Conservation (phyloP, 306 rosid genomes). For the Mucuna pruriens region DNA sequence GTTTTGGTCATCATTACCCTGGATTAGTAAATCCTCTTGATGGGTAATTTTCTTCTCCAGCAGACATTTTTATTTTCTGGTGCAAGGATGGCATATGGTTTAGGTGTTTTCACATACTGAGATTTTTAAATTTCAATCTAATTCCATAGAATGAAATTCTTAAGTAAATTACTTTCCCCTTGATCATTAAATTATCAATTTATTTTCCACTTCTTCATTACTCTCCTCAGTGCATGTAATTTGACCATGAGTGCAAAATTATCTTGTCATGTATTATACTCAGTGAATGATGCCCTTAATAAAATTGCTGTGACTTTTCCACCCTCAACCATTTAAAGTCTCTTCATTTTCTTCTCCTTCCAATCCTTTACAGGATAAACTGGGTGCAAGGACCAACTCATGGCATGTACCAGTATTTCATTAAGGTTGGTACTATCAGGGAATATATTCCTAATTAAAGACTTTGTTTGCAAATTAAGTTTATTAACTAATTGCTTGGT, state of each 20-base stretch:
- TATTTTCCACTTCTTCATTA: slow-evolving; percentile 1
- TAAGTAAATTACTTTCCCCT: neutral
- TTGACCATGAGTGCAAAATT: slow-evolving; percentile 10
- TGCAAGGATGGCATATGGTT: slow-evolving; percentile 9
- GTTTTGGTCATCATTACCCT: slow-evolving; percentile 79
- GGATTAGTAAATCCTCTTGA: slow-evolving; percentile 94
- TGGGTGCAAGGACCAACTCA: slow-evolving; percentile 69
- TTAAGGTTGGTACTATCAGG: slow-evolving; percentile 67
- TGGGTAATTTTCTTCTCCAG: slow-evolving; percentile 63
- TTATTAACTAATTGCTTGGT: slow-evolving; percentile 28
- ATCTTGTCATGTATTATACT: slow-evolving; percentile 15
- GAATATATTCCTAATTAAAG: slow-evolving; percentile 21
- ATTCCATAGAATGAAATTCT: slow-evolving; percentile 9
- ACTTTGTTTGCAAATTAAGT: neutral
- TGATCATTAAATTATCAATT: neutral
- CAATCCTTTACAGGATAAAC: slow-evolving; percentile 62
- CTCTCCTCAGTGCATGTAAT: neutral
- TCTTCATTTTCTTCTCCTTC: slow-evolving; percentile 19
- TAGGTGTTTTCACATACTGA: neutral
- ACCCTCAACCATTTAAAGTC: slow-evolving; percentile 17
- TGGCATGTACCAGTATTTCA: slow-evolving; percentile 84
- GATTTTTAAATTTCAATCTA: slow-evolving; percentile 25
- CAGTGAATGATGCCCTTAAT: neutral
- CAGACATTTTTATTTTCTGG: slow-evolving; percentile 29
- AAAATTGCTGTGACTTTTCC: neutral